phyloP scores from a whole-genome alignment of 2,329 filamentous ascomycete genomes.

The Neonectria magnoliae region DNA sequence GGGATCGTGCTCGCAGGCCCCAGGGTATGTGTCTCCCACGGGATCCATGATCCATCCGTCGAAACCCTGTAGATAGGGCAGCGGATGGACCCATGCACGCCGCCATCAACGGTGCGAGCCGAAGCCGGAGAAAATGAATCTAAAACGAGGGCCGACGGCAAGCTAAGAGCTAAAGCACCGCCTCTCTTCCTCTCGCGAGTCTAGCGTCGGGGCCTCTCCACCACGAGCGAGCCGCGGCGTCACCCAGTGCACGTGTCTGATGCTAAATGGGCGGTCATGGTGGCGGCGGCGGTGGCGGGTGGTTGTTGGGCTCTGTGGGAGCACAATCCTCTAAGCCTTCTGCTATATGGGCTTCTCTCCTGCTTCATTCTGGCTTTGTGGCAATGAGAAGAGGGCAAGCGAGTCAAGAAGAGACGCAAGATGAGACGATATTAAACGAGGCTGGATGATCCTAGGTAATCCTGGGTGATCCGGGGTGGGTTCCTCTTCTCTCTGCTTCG shows the following conservation, averaged over 20 bases:
- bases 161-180: slow-evolving; percentile 33
- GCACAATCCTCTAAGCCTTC: background rate
- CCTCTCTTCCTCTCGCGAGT: slow-evolving; percentile 33
- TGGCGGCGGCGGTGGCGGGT: background rate
- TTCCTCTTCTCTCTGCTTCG: slow-evolving; percentile 23
- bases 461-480: slow-evolving; percentile 21
- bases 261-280: slow-evolving; percentile 45
- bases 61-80: slow-evolving; percentile 12
- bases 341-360: background rate
- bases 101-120: slow-evolving; percentile 51
- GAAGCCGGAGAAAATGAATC: slow-evolving; percentile 48
- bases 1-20: slow-evolving; percentile 34
- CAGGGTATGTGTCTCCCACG: slow-evolving; percentile 11
- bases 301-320: background rate
- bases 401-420: slow-evolving; percentile 6
- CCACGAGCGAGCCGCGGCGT: slow-evolving; percentile 29
- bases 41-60: background rate
- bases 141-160: slow-evolving; percentile 45
- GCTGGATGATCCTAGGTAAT: background rate
- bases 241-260: slow-evolving; percentile 47
- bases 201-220: slow-evolving; percentile 36
- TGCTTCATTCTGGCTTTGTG: background rate
- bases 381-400: background rate
- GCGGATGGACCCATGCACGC: slow-evolving; percentile 43
- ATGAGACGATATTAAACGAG: slow-evolving; percentile 9